Conservation (phyloP, 2,329 filamentous ascomycete species). For the Conoideocrella luteorostrata region DNA sequence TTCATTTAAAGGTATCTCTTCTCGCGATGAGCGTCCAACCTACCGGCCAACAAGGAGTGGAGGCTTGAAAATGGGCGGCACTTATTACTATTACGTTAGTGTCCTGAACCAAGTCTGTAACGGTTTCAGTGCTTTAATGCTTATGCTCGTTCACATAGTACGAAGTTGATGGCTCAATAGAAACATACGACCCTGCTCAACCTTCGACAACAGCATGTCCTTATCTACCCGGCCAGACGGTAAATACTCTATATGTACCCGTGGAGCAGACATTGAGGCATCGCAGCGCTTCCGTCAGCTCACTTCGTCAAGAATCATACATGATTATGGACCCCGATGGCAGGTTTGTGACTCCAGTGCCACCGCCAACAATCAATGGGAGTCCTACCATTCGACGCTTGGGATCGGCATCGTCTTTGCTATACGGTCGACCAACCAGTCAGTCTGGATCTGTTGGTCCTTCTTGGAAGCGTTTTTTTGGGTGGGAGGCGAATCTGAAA, state of each 20-base stretch:
- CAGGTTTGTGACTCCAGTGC: conserved; percentile 65
- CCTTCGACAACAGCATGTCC: conserved; percentile 76
- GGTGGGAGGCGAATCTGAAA: conserved; percentile 26
- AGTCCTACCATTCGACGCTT: conserved; percentile 19
- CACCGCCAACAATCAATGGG: conserved; percentile 34
- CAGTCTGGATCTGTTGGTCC: conserved; percentile 44
- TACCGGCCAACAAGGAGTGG: conserved; percentile 54
- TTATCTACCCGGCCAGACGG: conserved; percentile 76
- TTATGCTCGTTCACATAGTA: conserved; percentile 50
- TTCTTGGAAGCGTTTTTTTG: conserved; percentile 46
- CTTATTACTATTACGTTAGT: conserved; percentile 93
- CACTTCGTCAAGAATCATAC: conserved; percentile 49
- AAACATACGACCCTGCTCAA: conserved; percentile 66
- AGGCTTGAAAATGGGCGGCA: conserved; percentile 84
- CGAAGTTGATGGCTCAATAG: conserved; percentile 69
- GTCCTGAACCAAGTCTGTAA: too few relatives aligned
- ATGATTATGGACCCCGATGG: conserved; percentile 74
- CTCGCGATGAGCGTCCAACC: conserved; percentile 58
- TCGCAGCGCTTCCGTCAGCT: conserved; percentile 61
- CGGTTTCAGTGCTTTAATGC: conserved; percentile 1
- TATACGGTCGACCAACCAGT: conserved; percentile 33
- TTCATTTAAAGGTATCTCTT: conserved; percentile 77
- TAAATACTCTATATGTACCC: conserved; percentile 81
- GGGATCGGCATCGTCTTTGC: conserved; percentile 23
- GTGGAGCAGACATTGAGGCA: conserved; percentile 54